Conservation (phyloP, 106 monocot genomes). For the Amphibolis antarctica region DNA sequence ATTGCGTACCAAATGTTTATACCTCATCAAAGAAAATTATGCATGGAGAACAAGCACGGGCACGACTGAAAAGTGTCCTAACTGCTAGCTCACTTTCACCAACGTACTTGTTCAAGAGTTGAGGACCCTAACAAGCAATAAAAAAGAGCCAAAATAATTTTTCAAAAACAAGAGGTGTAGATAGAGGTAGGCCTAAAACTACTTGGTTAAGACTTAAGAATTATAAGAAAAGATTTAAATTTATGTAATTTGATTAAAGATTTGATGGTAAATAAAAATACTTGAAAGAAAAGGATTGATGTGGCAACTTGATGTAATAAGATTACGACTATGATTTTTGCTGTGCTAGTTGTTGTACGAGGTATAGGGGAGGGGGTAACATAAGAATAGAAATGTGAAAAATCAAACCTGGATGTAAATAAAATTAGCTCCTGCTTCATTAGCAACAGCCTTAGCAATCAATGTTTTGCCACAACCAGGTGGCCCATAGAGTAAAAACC, state of each 20-base stretch:
- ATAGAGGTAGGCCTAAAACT: neutral
- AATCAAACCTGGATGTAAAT: conserved; percentile 93
- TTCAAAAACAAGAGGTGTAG: conserved; percentile 1
- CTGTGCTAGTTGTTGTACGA: no score
- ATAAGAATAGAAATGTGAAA: no score
- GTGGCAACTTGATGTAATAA: no score
- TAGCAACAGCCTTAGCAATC: conserved; percentile 93
- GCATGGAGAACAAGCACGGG: conserved; percentile 84
- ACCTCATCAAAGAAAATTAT: conserved; percentile 98
- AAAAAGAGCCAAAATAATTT: neutral
- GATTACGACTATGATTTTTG: no score
- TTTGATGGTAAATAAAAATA: no score
- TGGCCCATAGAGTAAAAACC: conserved; percentile 86
- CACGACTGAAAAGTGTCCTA: conserved; percentile 79
- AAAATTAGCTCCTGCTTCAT: conserved; percentile 86
- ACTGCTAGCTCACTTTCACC: conserved; percentile 87
- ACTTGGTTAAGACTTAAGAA: no score
- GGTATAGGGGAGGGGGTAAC: no score
- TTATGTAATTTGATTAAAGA: no score
- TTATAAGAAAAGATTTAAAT: no score
- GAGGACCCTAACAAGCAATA: conserved; percentile 48
- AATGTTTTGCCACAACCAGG: conserved; percentile 97
- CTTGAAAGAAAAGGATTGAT: no score
- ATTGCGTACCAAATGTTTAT: neutral
- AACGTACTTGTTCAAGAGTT: conserved; percentile 86